Evolutionary conservation across 176 grass and related monocot genomes (phyloP).

Genomic region (Eleusine coracana): DNA sequence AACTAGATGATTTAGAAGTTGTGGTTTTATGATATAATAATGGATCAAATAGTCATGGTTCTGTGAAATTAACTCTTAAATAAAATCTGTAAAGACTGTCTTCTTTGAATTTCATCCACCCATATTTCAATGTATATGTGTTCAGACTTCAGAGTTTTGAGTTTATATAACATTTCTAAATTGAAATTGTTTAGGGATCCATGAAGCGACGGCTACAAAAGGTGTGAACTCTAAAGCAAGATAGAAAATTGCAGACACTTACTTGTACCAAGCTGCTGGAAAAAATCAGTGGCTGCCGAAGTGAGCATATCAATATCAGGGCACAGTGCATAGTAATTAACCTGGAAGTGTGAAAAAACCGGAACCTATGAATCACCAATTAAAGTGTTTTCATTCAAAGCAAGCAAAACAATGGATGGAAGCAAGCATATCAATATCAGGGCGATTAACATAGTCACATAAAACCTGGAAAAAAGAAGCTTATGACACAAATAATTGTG

Average conservation of each 20-base stretch:
- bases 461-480: neutral
- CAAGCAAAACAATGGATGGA: constrained; percentile 27
- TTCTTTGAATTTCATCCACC: constrained; percentile 1
- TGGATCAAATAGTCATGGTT: too few species aligned
- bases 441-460: neutral
- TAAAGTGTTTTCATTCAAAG: constrained; percentile 17
- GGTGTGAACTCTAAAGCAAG: constrained; percentile 8
- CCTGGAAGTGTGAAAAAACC: constrained; percentile 51
- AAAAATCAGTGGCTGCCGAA: constrained; percentile 78
- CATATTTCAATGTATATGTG: constrained; percentile 1
- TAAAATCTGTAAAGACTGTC: constrained; percentile 7
- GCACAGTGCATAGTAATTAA: constrained; percentile 87
- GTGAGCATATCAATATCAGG: constrained; percentile 92
- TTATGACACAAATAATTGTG: neutral
- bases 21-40: too few species aligned
- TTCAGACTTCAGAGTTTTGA: neutral
- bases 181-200: neutral
- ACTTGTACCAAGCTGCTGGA: constrained; percentile 87
- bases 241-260: constrained; percentile 40
- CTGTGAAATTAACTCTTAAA: too few species aligned
- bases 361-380: constrained; percentile 13
- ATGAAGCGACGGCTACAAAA: constrained; percentile 16
- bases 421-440: neutral
- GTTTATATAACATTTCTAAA: constrained; percentile 5
- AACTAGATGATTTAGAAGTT: too few species aligned